A percentile compares a stretch with the other conserved stretches of the same genome.
Evolutionary conservation across 2,329 filamentous ascomycete genomes (phyloP).

Genomic region (Septoria petroselini): DNA sequence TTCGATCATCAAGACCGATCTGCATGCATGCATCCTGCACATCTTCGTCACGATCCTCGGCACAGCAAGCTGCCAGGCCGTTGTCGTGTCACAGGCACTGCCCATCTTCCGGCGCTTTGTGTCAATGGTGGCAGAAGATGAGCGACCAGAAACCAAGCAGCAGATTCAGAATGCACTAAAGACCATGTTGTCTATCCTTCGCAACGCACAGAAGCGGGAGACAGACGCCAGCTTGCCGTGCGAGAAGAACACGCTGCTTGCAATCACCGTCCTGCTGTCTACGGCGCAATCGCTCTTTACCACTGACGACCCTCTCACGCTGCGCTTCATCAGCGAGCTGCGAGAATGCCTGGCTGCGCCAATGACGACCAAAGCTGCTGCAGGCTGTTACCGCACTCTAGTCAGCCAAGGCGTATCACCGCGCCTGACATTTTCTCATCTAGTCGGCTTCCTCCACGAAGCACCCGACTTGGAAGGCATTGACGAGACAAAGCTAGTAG

Average conservation of each 20-base stretch:
- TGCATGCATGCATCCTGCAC: conserved; percentile 94
- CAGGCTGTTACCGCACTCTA: conserved; percentile 83
- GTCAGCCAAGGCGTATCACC: conserved; percentile 73
- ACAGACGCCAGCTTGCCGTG: conserved; percentile 74
- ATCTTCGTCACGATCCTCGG: conserved; percentile 92
- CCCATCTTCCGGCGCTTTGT: conserved; percentile 92
- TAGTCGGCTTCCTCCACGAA: conserved; percentile 68
- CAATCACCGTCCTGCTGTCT: conserved; percentile 84
- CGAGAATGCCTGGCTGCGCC: conserved; percentile 78
- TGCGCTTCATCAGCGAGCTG: conserved; percentile 73
- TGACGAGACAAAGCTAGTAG: conserved; percentile 66
- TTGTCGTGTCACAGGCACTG: conserved; percentile 83
- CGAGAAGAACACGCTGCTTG: conserved; percentile 89
- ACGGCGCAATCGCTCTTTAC: conserved; percentile 62
- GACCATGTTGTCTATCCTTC: conserved; percentile 76
- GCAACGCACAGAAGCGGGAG: conserved; percentile 72
- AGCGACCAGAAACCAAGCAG: conserved; percentile 50
- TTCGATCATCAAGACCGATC: conserved; percentile 89
- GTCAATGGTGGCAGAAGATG: conserved; percentile 60
- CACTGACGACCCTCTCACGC: conserved; percentile 70
- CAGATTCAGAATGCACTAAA: conserved; percentile 80
- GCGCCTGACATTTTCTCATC: conserved; percentile 64
- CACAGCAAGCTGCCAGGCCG: conserved; percentile 79
- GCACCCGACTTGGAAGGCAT: conserved; percentile 68
- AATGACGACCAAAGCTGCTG: conserved; percentile 84